A percentile compares a stretch with the other conserved stretches of the same genome.
Conservation (phyloP, 768 basidiomycete genomes). For the Arthromyces matolae region DNA sequence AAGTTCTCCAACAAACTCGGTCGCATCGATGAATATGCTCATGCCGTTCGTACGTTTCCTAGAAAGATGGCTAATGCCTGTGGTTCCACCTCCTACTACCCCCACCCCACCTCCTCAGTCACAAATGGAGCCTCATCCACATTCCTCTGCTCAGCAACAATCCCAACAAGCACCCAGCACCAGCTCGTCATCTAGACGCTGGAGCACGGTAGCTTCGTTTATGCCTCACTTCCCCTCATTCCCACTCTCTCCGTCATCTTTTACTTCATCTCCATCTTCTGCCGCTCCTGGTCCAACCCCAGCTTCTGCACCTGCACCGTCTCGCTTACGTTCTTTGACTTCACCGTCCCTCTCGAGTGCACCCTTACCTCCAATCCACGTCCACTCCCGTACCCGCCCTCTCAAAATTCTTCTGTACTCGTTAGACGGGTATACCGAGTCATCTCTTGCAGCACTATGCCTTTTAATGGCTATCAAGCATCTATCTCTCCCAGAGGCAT, state of each 20-base stretch:
- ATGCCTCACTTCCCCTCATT: conserved; percentile 38
- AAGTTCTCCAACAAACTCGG: conserved; percentile 54
- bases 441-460: conserved; percentile 80
- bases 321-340: conserved; percentile 33
- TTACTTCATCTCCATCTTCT: conserved; percentile 20
- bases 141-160: conserved; percentile 6
- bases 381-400: conserved; percentile 48
- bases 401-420: conserved; percentile 78
- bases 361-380: conserved; percentile 6
- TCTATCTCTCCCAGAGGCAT: conserved; percentile 80
- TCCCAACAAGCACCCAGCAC: not conserved
- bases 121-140: no score
- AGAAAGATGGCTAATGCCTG: conserved; percentile 58
- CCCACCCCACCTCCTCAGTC: conserved; percentile 7
- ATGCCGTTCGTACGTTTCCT: conserved; percentile 65
- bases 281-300: conserved; percentile 9
- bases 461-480: conserved; percentile 77
- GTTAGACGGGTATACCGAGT: conserved; percentile 91
- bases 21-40: conserved; percentile 52
- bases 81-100: conserved; percentile 20
- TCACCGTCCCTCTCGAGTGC: conserved; percentile 23
- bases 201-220: conserved; percentile 41
- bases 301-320: conserved; percentile 6
- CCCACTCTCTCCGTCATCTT: conserved; percentile 13
- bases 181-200: conserved; percentile 27